These are phyloP conservation scores for Colletotrichum brevisporum DNA, from an alignment of 2,329 filamentous ascomycete genomes.

Conservation along the genomic window DNA sequence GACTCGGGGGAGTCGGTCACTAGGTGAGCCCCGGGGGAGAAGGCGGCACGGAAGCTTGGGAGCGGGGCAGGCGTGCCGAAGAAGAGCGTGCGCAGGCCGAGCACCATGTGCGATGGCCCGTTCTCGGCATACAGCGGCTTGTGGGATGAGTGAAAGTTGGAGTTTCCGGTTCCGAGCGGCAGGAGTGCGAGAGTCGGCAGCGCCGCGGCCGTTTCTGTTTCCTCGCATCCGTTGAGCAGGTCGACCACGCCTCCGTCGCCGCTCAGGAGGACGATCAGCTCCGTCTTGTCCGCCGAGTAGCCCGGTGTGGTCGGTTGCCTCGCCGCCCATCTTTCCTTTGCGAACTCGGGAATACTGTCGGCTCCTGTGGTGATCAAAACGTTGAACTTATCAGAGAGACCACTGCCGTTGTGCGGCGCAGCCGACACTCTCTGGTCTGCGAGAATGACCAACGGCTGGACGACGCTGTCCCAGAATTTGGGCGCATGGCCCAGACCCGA, in stretches of 20 bases:
- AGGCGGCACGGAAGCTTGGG: constrained; percentile 73
- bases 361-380: constrained; percentile 75
- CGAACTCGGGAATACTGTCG: constrained; percentile 75
- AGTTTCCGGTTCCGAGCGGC: constrained; percentile 77
- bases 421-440: constrained; percentile 42
- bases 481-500: constrained; percentile 74
- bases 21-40: constrained; percentile 70
- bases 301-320: constrained; percentile 46
- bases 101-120: constrained; percentile 58
- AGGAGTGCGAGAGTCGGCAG: constrained; percentile 66
- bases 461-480: constrained; percentile 66
- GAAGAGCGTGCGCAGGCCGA: constrained; percentile 71
- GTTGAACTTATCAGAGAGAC: constrained; percentile 55
- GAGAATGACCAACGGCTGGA: constrained; percentile 70
- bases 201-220: constrained; percentile 34
- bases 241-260: constrained; percentile 92
- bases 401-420: constrained; percentile 25
- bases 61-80: constrained; percentile 67
- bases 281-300: constrained; percentile 28
- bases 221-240: constrained; percentile 75
- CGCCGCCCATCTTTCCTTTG: constrained; percentile 55
- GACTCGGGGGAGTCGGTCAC: constrained; percentile 54
- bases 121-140: constrained; percentile 65
- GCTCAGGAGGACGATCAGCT: constrained; percentile 83
- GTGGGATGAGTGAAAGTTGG: constrained; percentile 73